A percentile compares a stretch with the other conserved stretches of the same genome.
phyloP scores from a whole-genome alignment of 2,329 filamentous ascomycete species.

The Cryphonectria naterciae region DNA sequence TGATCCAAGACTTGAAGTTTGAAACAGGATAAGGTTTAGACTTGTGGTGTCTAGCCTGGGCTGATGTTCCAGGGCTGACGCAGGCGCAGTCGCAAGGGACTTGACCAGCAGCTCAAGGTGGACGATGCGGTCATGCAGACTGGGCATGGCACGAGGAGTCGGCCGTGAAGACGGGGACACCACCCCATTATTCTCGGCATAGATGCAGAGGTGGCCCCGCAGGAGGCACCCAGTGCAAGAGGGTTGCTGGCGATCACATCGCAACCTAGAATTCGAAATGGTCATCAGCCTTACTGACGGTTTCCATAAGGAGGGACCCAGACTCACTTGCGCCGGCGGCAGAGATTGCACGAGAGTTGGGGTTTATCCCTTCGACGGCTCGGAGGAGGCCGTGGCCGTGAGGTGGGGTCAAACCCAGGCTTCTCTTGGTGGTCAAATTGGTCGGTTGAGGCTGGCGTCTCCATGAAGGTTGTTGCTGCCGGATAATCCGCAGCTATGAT shows the following conservation, averaged over 20 bases:
- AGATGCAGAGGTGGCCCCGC: slow-evolving; percentile 29
- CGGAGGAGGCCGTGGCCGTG: neutral
- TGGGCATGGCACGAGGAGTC: neutral
- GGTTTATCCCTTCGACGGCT: slow-evolving; percentile 36
- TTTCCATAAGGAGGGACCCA: neutral
- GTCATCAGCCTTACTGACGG: slow-evolving; percentile 9
- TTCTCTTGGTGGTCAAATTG: neutral
- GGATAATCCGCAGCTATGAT: neutral
- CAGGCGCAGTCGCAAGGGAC: neutral
- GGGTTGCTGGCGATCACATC: slow-evolving; percentile 35
- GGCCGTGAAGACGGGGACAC: neutral
- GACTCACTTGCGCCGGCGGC: slow-evolving; percentile 38
- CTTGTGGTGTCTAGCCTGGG: neutral
- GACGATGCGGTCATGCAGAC: slow-evolving; percentile 33
- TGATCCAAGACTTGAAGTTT: neutral
- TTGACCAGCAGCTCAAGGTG: slow-evolving; percentile 40
- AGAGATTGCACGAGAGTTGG: slow-evolving; percentile 39
- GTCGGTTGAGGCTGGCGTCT: neutral
- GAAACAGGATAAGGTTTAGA: neutral
- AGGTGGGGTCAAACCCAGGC: neutral
- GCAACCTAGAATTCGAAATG: slow-evolving; percentile 28
- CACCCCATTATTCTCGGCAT: slow-evolving; percentile 30
- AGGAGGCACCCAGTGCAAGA: slow-evolving; percentile 31
- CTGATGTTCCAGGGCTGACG: neutral
- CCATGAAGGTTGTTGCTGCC: neutral